Evolutionary conservation across 257 asterid genomes (phyloP), one percentile per base, ranked within the genome.

Genomic region (Jasminum sambac): DNA sequence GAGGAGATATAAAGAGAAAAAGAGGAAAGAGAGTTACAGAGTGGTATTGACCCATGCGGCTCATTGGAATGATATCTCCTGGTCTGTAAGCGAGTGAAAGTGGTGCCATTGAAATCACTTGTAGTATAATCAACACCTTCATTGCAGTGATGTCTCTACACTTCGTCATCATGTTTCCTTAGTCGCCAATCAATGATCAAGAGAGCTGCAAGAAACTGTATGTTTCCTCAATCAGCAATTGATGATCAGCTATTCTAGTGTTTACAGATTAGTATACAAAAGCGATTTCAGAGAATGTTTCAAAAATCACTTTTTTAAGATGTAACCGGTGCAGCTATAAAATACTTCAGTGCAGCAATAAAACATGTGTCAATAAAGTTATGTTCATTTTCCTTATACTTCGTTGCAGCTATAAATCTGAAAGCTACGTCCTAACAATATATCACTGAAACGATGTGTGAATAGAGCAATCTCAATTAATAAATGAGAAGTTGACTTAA

Each of bases 21-120:
- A 50, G 16, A 38, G 34, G 43, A 67, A 40, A 36, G 50, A 59
- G 37, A 64, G 64, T 73, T 86, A 95, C 97, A 64, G 95, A 71
- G 83, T 91, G 98, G 77, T 89, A 89, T 82, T 95, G 99, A 57
- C 98, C 96, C 98, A 80, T 89, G 55, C 95, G 87, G 77, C 96
- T 91, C 89, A 88, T 87, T 25, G 96, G 99, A 72, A 95, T 88
- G 73, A 88, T 82, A 85, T 94, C 97, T 30, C 95, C 96, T 23
- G 96, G 92, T 63, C 92, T 83, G 83, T 95, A 91, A 74, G 93
- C 96, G 58, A 84, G 71, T 38, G 86, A 84, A 26, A 66, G 55
- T 78, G 82, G 77, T 14, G 67, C 36, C 48, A 67, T 58, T n/a
- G 82, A 80, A 69, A 80, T 72, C 77, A 89, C 77, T n/a, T 78